Evolutionary conservation across 352 stramenopile species (phyloP).

Genomic region (Pythium coloratum): DNA sequence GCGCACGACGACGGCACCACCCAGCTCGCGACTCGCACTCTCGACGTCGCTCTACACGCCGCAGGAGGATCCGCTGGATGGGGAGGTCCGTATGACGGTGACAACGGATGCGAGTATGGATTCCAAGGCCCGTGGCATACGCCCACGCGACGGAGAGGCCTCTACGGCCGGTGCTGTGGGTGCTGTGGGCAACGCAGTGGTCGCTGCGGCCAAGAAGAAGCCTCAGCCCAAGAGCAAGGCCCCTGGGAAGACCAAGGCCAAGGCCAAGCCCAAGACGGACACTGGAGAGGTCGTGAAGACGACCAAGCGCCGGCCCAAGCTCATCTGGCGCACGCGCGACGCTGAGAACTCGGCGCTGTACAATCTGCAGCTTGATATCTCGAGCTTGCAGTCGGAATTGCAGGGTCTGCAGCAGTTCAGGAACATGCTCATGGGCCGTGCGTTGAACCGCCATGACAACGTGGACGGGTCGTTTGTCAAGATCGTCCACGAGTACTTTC

Average conservation of each 20-base stretch:
- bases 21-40: background rate
- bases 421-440: constrained; percentile 30
- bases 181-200: background rate
- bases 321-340: constrained; percentile 59
- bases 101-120: background rate
- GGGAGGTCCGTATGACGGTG: background rate
- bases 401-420: constrained; percentile 35
- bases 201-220: background rate
- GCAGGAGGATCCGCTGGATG: background rate
- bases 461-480: constrained; percentile 49
- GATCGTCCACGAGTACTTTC: constrained; percentile 54
- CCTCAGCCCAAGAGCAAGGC: background rate
- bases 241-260: background rate
- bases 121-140: background rate
- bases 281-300: background rate
- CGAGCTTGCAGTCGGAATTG: constrained; percentile 46
- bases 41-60: background rate
- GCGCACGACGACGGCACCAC: background rate
- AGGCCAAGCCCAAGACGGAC: constrained; percentile 4
- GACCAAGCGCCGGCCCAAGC: constrained; percentile 28
- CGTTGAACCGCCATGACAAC: constrained; percentile 43
- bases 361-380: constrained; percentile 58
- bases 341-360: constrained; percentile 55
- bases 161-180: background rate
- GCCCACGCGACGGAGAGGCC: background rate